Percentiles rank a stretch among this genome's conserved stretches.
Conservation (phyloP, 352 stramenopile genomes). For the Globisporangium okanoganense region DNA sequence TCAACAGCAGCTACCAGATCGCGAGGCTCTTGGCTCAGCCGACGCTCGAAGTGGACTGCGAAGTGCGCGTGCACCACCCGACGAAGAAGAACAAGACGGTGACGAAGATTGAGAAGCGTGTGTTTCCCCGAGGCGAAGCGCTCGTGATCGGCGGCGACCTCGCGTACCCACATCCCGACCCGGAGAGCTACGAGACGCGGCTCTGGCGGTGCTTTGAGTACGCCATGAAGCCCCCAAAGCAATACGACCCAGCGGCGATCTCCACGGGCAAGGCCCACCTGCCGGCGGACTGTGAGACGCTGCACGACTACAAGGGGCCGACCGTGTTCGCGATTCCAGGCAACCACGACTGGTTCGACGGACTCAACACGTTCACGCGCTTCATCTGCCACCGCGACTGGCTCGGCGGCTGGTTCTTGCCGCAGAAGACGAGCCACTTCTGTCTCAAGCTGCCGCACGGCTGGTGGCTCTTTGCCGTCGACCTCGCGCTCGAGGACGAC, state of each 20-base stretch:
- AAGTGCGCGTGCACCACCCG: slow-evolving; percentile 22
- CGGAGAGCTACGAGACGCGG: slow-evolving; percentile 86
- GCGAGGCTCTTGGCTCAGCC: slow-evolving; percentile 88
- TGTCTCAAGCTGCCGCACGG: slow-evolving; percentile 85
- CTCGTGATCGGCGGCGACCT: slow-evolving; percentile 92
- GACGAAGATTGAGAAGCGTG: slow-evolving; percentile 35
- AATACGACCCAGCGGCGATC: slow-evolving; percentile 87
- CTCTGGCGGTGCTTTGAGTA: slow-evolving; percentile 93
- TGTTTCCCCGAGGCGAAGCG: slow-evolving; percentile 82
- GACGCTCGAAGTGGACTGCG: slow-evolving; percentile 71
- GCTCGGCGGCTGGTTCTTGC: slow-evolving; percentile 91
- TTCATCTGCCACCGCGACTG: slow-evolving; percentile 91
- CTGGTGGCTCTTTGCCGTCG: slow-evolving; percentile 92
- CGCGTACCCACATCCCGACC: slow-evolving; percentile 88
- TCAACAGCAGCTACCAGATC: slow-evolving; percentile 93
- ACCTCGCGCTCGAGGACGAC: slow-evolving; percentile 90
- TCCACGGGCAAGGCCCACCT: slow-evolving; percentile 75
- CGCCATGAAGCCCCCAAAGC: slow-evolving; percentile 86
- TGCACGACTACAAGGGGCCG: slow-evolving; percentile 65
- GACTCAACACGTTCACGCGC: slow-evolving; percentile 89
- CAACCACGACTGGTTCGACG: slow-evolving; percentile 95
- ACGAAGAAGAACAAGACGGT: slow-evolving; percentile 19
- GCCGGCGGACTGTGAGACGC: slow-evolving; percentile 38
- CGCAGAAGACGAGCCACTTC: slow-evolving; percentile 92
- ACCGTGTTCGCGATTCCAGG: slow-evolving; percentile 82